phyloP scores from a whole-genome alignment of 1,284 basidiomycete species.

The Wolfiporia cocos region DNA sequence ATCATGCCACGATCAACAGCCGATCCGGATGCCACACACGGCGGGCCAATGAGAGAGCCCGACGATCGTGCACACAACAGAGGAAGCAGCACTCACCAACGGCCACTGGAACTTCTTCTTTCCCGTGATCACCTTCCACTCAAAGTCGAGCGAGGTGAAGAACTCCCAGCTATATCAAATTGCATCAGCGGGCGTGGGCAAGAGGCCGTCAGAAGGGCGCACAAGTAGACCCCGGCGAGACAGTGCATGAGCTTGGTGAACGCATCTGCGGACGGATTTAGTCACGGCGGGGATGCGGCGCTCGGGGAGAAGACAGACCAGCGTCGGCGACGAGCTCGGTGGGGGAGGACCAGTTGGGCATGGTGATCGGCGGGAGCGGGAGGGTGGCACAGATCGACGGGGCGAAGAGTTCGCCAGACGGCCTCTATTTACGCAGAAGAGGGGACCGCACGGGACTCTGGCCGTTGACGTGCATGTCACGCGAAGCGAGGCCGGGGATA shows the following conservation, averaged over 20 bases:
- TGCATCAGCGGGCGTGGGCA: conserved; percentile 6
- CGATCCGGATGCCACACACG: no score
- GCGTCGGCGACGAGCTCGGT: conserved; percentile 43
- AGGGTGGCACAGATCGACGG: conserved; percentile 3
- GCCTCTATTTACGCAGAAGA: no score
- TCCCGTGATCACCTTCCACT: conserved; percentile 58
- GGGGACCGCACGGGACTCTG: no score
- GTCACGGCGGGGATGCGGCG: no score
- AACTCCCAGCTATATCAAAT: conserved; percentile 30
- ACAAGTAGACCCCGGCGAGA: conserved; percentile 65
- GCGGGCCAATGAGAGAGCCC: background rate
- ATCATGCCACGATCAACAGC: no score
- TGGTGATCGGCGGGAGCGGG: conserved; percentile 8
- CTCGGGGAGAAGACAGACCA: conserved; percentile 39
- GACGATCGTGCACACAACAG: background rate
- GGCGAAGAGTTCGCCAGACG: conserved; percentile 4
- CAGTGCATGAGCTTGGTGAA: conserved; percentile 65
- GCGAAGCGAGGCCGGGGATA: background rate
- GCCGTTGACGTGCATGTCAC: background rate
- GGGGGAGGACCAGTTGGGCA: conserved; percentile 40
- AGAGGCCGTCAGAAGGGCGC: conserved; percentile 8
- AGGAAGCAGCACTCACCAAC: conserved; percentile 16
- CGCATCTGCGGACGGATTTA: conserved; percentile 35
- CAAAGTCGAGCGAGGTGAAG: conserved; percentile 63
- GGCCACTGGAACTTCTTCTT: conserved; percentile 50